phyloP scores from a whole-genome alignment of 202 grass and related monocot genomes.

The Cymbopogon flexuosus region DNA sequence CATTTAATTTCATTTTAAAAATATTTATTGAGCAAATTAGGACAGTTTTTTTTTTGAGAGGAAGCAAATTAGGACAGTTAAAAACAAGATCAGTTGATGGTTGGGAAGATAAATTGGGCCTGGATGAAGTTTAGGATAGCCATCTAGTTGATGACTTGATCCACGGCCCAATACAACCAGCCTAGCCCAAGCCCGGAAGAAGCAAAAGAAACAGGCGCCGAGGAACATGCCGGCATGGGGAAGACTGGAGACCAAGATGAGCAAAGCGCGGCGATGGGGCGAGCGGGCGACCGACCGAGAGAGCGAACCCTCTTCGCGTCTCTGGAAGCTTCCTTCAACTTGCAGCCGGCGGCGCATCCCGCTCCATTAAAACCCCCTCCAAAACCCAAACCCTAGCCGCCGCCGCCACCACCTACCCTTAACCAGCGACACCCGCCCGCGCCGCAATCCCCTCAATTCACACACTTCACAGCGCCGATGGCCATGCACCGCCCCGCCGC shows the following conservation, averaged over 20 bases:
- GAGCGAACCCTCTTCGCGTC: neutral
- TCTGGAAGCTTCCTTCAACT: constrained; percentile 20
- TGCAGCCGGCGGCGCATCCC: neutral
- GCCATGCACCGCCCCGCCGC: constrained; percentile 12
- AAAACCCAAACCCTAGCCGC: constrained; percentile 38
- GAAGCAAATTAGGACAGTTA: too few relatives aligned
- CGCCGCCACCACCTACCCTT: neutral
- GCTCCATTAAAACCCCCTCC: neutral
- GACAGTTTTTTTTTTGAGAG: too few relatives aligned
- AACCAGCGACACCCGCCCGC: too few relatives aligned
- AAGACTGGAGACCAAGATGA: neutral
- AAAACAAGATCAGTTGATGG: too few relatives aligned
- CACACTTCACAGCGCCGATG: neutral
- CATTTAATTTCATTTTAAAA: too few relatives aligned
- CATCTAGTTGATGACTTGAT: neutral
- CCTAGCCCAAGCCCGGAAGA: neutral
- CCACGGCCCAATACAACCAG: neutral
- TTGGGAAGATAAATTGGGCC: neutral
- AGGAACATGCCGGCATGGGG: neutral
- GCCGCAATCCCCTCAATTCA: neutral
- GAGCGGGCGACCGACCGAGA: neutral
- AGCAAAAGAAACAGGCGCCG: neutral
- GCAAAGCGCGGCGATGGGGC: neutral
- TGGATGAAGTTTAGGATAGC: neutral
- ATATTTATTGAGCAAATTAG: neutral